Percentiles rank a stretch among this genome's conserved stretches.
phyloP scores from a whole-genome alignment of 2,329 filamentous ascomycete genomes.

The Xylariaceae sp. region DNA sequence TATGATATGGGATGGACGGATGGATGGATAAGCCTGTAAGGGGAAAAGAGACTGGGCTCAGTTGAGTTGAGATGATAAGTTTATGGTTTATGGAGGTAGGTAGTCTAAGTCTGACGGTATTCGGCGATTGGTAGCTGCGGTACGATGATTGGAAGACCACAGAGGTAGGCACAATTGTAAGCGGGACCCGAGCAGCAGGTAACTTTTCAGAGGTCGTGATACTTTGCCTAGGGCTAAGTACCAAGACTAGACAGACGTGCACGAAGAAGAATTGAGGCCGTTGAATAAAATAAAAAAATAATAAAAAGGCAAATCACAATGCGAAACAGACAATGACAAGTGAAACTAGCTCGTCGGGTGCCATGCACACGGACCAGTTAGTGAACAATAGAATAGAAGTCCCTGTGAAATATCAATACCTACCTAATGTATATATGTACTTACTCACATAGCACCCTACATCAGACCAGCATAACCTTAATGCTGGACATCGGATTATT shows the following conservation, averaged over 20 bases:
- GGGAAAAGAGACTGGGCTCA: background rate
- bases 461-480: no score
- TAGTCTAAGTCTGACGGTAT: slow-evolving; percentile 17
- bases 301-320: slow-evolving; percentile 19
- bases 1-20: background rate
- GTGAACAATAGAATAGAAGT: slow-evolving; percentile 5
- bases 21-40: background rate
- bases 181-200: background rate
- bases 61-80: slow-evolving; percentile 9
- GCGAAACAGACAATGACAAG: slow-evolving; percentile 4
- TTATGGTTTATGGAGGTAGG: background rate
- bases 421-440: background rate
- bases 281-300: slow-evolving; percentile 15
- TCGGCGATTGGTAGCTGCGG: slow-evolving; percentile 4
- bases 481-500: background rate
- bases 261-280: slow-evolving; percentile 3
- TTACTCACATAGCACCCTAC: background rate
- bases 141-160: slow-evolving; percentile 6
- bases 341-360: slow-evolving; percentile 24
- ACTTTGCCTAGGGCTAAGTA: no score
- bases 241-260: background rate
- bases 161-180: slow-evolving; percentile 2
- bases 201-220: no score
- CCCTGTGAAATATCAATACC: background rate
- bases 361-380: slow-evolving; percentile 12